Evolutionary conservation across 1,139 yeast genomes (phyloP).

Genomic region (Saccharomycopsis hybrid): DNA sequence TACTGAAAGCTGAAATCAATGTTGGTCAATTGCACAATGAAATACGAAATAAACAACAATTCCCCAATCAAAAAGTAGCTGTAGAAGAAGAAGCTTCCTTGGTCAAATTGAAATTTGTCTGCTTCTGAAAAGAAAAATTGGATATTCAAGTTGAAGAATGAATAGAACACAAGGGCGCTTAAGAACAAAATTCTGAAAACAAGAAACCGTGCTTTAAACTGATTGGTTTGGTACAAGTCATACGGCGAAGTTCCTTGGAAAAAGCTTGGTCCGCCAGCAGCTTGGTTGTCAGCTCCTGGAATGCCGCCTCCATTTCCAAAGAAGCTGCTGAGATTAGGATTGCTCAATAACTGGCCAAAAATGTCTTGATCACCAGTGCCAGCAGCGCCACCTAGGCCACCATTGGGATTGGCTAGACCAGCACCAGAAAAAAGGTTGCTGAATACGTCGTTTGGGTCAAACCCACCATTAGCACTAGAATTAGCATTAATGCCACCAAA

Average conservation of each 20-base stretch:
- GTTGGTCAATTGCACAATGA: slow-evolving; percentile 5
- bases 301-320: background rate
- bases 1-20: slow-evolving; percentile 12
- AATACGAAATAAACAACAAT: slow-evolving; percentile 7
- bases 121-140: background rate
- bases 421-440: background rate
- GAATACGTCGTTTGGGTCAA: slow-evolving; percentile 1
- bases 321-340: slow-evolving; percentile 12
- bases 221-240: slow-evolving; percentile 9
- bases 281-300: background rate
- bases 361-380: background rate
- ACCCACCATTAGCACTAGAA: background rate
- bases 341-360: slow-evolving; percentile 12
- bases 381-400: background rate
- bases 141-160: slow-evolving; percentile 6
- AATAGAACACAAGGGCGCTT: slow-evolving; percentile 6
- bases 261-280: slow-evolving; percentile 1
- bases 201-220: slow-evolving; percentile 15
- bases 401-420: background rate
- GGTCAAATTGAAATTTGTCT: background rate
- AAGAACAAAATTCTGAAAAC: slow-evolving; percentile 7
- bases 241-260: background rate
- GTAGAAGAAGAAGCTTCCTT: slow-evolving; percentile 7
- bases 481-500: background rate
- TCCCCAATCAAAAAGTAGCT: slow-evolving; percentile 13